Base-by-base conservation (phyloP, 1,139 yeast genomes). In the Tardiomyces blankii region DNA sequence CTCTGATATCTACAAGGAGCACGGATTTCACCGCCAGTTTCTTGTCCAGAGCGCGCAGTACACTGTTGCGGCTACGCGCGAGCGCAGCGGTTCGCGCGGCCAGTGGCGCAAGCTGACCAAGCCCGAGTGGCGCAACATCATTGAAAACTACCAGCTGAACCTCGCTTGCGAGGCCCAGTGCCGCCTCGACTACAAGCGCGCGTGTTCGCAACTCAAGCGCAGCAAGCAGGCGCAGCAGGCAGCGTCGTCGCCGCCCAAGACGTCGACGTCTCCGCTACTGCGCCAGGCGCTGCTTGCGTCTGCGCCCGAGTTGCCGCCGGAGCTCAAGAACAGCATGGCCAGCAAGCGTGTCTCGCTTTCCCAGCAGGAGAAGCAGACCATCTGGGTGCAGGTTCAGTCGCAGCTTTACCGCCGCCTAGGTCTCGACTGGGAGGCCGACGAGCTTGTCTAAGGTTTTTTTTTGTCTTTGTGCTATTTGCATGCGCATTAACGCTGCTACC, bases 111-210 rank as follows among this genome's bases (percentile, higher is more conserved):
- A 18, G 25, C 51, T 65, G 39, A 51, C 65, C 2, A 69, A 72
- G 52, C 75, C 77, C 19, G 83, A 80, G 59, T 80, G 86, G 84
- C 66, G 86, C 54, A 78, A 80, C 57, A 72, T 80, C 27, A 77
- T 80, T 50, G 87, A 80, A 52, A 80, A 80, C 61, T 80, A 75
- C 56, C 57, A 79, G 43, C 61, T 80, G 40, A 79, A 78, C 57
- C 67, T 80, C 33, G 85, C 78, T 2, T 82, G 82, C 42, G 87
- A 80, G 56, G 80, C 81, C 12, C 85, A 80, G 57, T 79, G 84
- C 54, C 69, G 84, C 28, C 63, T 66, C 40, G 83, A 80, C 55
- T 80, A 76, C 57, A 75, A 75, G 54, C 64, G 65, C 47, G 62
- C 66, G 27, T 74, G 79, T 51, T 60, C 68, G 30, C 67, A 54